phyloP scores from a whole-genome alignment of 1,284 basidiomycete genomes.

The Puccinia brachypodii region DNA sequence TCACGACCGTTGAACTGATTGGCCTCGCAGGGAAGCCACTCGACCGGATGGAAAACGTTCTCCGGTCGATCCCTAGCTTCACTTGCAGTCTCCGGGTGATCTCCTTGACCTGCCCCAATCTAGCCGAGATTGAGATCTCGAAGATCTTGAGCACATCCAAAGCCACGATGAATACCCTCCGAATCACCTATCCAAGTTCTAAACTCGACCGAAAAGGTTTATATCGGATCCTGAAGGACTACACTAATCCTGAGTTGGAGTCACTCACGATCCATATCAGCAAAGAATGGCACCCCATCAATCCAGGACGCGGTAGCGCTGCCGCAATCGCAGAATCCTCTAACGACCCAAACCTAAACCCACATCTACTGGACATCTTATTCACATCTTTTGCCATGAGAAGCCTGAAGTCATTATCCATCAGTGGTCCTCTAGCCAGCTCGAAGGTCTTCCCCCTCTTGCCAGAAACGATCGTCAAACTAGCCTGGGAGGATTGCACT shows the following conservation, averaged over 20 bases:
- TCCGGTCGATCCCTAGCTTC: conserved; percentile 22
- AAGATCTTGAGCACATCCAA: conserved; percentile 9
- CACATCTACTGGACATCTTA: conserved; percentile 3
- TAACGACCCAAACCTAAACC: not conserved
- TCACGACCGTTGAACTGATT: conserved; percentile 3
- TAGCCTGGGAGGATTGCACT: conserved; percentile 28
- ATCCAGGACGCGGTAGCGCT: not conserved
- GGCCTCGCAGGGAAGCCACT: conserved; percentile 20
- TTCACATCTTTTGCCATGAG: not conserved
- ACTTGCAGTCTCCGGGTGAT: not conserved
- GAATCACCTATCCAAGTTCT: conserved; percentile 4
- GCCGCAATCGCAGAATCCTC: not conserved
- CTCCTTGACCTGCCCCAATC: not conserved
- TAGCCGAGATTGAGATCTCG: conserved; percentile 7
- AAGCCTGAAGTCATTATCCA: conserved; percentile 13
- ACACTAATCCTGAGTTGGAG: not conserved
- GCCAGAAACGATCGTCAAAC: conserved; percentile 31
- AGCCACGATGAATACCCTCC: conserved; percentile 3
- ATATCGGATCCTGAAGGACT: conserved; percentile 8
- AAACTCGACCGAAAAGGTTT: conserved; percentile 11
- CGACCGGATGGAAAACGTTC: conserved; percentile 10
- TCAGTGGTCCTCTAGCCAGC: conserved; percentile 23
- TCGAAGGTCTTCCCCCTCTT: conserved; percentile 14
- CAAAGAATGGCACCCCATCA: conserved; percentile 27
- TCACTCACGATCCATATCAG: conserved; percentile 8